Conservation (phyloP, 1,284 basidiomycete genomes). For the Fomitopsis schrenkii region DNA sequence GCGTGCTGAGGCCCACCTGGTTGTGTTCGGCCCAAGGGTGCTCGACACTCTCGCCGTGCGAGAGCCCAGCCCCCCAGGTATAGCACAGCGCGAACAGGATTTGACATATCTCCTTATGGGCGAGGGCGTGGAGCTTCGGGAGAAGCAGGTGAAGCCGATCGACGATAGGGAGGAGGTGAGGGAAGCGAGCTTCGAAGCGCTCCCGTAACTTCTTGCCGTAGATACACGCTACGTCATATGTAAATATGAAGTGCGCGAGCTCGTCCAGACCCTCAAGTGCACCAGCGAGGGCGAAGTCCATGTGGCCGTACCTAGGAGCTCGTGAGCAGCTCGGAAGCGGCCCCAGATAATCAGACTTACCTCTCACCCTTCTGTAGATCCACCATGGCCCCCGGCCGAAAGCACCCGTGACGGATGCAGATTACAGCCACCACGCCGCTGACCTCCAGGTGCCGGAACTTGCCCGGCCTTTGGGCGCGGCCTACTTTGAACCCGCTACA, state of each 20-base stretch:
- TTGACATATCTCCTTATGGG: conserved; percentile 6
- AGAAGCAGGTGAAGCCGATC: conserved; percentile 1
- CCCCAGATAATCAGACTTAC: background rate
- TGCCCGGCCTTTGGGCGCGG: background rate
- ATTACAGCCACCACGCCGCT: conserved; percentile 12
- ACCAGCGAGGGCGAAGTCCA: background rate
- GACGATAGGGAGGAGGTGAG: background rate
- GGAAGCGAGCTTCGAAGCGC: background rate
- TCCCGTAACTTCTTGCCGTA: background rate
- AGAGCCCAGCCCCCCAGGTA: too few species aligned
- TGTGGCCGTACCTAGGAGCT: background rate
- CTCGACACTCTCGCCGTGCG: too few species aligned
- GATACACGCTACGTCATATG: conserved; percentile 7
- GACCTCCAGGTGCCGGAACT: conserved; percentile 6
- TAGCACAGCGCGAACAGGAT: background rate
- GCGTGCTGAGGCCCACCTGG: background rate
- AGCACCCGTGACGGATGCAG: background rate
- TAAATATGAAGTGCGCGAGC: background rate
- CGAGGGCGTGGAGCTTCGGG: conserved; percentile 5
- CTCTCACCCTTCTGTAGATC: background rate
- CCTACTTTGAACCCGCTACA: background rate
- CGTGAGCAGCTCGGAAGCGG: background rate
- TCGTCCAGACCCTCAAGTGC: background rate
- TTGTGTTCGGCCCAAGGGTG: too few species aligned
- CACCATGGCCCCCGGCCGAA: background rate